Base-by-base conservation (phyloP, 2,329 filamentous ascomycete species). In the Cadophora sp. region DNA sequence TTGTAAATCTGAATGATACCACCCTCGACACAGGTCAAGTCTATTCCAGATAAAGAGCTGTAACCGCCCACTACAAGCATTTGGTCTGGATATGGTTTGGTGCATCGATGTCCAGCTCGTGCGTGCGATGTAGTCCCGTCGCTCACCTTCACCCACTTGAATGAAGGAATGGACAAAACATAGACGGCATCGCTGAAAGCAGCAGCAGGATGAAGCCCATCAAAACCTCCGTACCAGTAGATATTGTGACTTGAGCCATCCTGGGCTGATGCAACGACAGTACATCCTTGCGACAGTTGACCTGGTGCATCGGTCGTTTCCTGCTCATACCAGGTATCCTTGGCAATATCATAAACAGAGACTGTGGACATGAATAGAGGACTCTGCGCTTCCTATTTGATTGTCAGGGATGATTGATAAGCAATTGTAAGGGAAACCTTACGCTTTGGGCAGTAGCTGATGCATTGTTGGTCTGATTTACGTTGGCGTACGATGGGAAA, bases 211-310 rank as follows among this genome's bases (percentile, higher is more conserved):
- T 84, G 67, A 6, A 89, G 72, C 0, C 86, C 88, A 67, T 88
- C 80, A 75, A 91, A 94, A 0, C 92, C 92, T 19, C 91, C 92
- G 76, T 91, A 94, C 82, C 94, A 87, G 79, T 93, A 93, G 62
- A 94, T 86, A 74, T 94, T 92, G 76, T 92, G 92, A 26, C 88
- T 92, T 26, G 89, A 91, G 4, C 90, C 90, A 76, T 92, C 91
- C 26, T 90, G 86, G 19, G 90, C 89, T 11, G 88, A 88, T 40
- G 88, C 90, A 22, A 91, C 85, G 0, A 91, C 88, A 8, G 90
- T 88, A 74, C 91, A 93, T 0, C 90, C 89, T 75, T 92, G 92
- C 14, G 92, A 90, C 16, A 91, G 85, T 63, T 90, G 87, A 0
- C 84, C 80, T 0, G 91, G 90, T 6, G 84, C 84, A 2, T 82